phyloP scores from a whole-genome alignment of 176 grass and related monocot species.

The Leersia perrieri region DNA sequence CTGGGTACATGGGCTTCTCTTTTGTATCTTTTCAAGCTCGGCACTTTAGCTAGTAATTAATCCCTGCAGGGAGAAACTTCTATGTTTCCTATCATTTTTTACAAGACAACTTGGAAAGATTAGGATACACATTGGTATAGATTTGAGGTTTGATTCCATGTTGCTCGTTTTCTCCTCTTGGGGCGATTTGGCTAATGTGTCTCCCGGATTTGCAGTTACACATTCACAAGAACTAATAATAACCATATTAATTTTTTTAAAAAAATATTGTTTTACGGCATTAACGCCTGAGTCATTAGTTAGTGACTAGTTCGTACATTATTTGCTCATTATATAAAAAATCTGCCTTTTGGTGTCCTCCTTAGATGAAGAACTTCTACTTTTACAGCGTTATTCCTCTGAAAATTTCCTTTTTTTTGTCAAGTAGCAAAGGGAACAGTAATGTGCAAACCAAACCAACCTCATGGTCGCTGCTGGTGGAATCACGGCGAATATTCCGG shows the following conservation, averaged over 20 bases:
- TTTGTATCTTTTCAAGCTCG: conserved; percentile 31
- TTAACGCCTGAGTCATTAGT: not conserved
- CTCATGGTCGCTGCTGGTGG: conserved; percentile 59
- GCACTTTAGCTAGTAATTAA: conserved; percentile 1
- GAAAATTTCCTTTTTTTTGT: not conserved
- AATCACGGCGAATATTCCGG: conserved; percentile 46
- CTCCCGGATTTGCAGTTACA: not conserved
- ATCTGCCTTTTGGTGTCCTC: not conserved
- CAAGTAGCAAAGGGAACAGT: not conserved
- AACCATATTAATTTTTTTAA: not conserved
- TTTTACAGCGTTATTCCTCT: not conserved
- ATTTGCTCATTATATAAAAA: no score
- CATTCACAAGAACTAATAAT: not conserved
- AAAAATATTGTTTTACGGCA: not conserved
- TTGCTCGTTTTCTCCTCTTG: no score
- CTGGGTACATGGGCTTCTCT: conserved; percentile 23
- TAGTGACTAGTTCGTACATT: not conserved
- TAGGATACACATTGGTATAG: not conserved
- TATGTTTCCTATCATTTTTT: not conserved
- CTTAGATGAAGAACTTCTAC: not conserved
- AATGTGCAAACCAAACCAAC: conserved; percentile 36
- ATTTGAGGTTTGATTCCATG: not conserved
- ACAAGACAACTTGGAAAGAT: not conserved
- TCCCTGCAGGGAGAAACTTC: not conserved
- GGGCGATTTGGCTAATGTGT: not conserved